phyloP scores from a whole-genome alignment of 257 asterid species.

The Gardenia jasminoides region DNA sequence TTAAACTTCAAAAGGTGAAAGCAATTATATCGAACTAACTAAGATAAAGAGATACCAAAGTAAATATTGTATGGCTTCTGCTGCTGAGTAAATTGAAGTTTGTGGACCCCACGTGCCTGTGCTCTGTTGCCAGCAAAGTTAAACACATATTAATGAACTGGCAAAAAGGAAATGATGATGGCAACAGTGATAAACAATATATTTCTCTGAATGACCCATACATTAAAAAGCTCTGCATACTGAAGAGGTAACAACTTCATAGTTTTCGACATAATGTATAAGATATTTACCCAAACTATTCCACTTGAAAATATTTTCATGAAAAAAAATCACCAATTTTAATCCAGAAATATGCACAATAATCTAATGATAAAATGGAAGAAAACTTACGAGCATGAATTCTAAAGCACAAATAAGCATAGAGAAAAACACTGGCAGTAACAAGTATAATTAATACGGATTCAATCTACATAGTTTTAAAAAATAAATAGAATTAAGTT shows the following conservation, averaged over 20 bases:
- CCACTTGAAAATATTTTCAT: not conserved
- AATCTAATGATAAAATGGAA: not conserved
- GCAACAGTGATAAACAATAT: not conserved
- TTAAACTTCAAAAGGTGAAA: slow-evolving; percentile 7
- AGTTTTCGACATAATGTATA: not conserved
- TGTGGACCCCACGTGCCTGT: slow-evolving; percentile 99
- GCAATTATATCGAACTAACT: not conserved
- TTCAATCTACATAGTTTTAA: slow-evolving; percentile 5
- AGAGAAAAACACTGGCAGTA: not conserved
- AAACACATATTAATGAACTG: slow-evolving; percentile 21
- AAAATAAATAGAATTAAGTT: not conserved
- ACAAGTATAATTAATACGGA: not conserved
- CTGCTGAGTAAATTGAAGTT: slow-evolving; percentile 97
- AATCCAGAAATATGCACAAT: not conserved
- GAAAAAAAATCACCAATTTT: not conserved
- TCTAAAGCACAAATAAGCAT: not conserved
- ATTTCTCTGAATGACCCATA: not conserved
- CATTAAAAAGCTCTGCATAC: not conserved
- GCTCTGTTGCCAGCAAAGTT: slow-evolving; percentile 61
- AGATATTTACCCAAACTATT: not conserved
- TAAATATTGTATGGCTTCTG: slow-evolving; percentile 99
- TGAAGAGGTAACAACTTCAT: not conserved
- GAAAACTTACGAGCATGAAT: not conserved
- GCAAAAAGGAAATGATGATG: slow-evolving; percentile 1
- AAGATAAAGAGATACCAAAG: slow-evolving; percentile 55